Base-by-base conservation (phyloP, 2,329 filamentous ascomycete species). In the Exophiala mesophila region DNA sequence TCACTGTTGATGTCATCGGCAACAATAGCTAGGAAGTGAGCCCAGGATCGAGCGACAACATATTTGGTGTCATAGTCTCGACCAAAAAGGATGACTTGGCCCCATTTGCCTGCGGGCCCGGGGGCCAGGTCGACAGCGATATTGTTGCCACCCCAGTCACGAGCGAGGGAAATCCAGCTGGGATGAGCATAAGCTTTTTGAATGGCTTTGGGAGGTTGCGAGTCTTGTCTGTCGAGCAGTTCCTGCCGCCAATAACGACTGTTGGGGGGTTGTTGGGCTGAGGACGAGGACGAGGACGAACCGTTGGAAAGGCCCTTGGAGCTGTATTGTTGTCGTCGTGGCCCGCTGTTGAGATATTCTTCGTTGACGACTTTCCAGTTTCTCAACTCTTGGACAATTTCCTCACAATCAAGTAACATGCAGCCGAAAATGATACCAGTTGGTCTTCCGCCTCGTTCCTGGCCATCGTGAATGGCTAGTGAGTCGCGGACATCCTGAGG, bases 51-150 rank as follows among this genome's bases (percentile, higher is more conserved):
- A 20, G 92, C 86, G 43, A 98, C 77, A 5, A 98, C 92, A 61
- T 95, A 98, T 70, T 98, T 98, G 66, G 87, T 95, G 62, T 98
- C 92, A 66, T 95, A 98, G 68, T 98, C 92, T 47, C 92, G 87
- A 37, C 92, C 92, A 63, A 94, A 96, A 49, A 98, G 76, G 58
- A 98, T 95, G 53, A 98, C 80, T 63, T 98, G 92, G 40, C 92
- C 92, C 90, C 92, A 98, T 62, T 82, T 85, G 28, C 92, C 92
- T 34, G 78, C 77, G 7, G 90, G 87, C 2, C 92, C 92, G 16
- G 92, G 92, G 5, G 89, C 87, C 45, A 98, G 73, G 64, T 98
- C 92, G 34, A 96, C 79, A 13, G 89, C 90, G 59, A 98, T 74
- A 70, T 95, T 94, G 77, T 98, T 98, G 65, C 92, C 92, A 63